A percentile compares a stretch with the other conserved stretches of the same genome.
Conservation (phyloP, 495 filamentous ascomycete species). For the Annulohypoxylon moriforme region DNA sequence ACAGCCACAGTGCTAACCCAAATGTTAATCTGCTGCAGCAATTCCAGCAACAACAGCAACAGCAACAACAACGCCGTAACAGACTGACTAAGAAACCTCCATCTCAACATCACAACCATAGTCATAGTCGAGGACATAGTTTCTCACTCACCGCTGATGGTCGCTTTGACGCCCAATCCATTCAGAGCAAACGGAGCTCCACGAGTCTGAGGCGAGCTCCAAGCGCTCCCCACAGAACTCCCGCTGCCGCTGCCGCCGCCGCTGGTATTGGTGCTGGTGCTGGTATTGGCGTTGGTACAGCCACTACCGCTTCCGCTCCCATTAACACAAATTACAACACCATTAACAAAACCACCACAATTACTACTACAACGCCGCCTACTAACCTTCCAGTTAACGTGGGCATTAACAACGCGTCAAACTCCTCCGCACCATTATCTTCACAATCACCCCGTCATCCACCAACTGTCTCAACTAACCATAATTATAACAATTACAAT, state of each 20-base stretch:
- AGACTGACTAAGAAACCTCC: slow-evolving; percentile 68
- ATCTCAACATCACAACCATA: slow-evolving; percentile 53
- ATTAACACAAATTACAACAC: slow-evolving; percentile 1
- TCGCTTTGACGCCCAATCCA: slow-evolving; percentile 63
- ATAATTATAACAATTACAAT: slow-evolving; percentile 11
- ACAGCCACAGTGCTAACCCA: slow-evolving; percentile 50
- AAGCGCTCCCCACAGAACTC: slow-evolving; percentile 68
- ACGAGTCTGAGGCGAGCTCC: slow-evolving; percentile 73
- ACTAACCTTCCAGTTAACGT: slow-evolving; percentile 33
- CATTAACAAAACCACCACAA: slow-evolving; percentile 5
- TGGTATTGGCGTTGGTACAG: slow-evolving; percentile 27
- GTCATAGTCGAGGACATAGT: slow-evolving; percentile 52
- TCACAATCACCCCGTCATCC: slow-evolving; percentile 49
- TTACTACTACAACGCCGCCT: slow-evolving; percentile 53
- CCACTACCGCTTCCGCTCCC: slow-evolving; percentile 49
- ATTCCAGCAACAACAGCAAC: not conserved
- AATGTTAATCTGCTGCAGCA: slow-evolving; percentile 52
- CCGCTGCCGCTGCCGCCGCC: slow-evolving; percentile 53
- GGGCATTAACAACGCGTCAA: slow-evolving; percentile 45
- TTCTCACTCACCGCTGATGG: slow-evolving; percentile 56
- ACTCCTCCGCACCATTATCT: slow-evolving; percentile 19
- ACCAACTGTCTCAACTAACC: slow-evolving; percentile 27
- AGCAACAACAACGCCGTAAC: slow-evolving; percentile 51
- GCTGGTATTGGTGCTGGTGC: not conserved
- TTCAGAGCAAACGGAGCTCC: slow-evolving; percentile 66